A percentile compares a stretch with the other conserved stretches of the same genome.
These are phyloP conservation scores for Coniella vitis DNA, from an alignment of 2,329 filamentous ascomycete species.

Conservation along the genomic window DNA sequence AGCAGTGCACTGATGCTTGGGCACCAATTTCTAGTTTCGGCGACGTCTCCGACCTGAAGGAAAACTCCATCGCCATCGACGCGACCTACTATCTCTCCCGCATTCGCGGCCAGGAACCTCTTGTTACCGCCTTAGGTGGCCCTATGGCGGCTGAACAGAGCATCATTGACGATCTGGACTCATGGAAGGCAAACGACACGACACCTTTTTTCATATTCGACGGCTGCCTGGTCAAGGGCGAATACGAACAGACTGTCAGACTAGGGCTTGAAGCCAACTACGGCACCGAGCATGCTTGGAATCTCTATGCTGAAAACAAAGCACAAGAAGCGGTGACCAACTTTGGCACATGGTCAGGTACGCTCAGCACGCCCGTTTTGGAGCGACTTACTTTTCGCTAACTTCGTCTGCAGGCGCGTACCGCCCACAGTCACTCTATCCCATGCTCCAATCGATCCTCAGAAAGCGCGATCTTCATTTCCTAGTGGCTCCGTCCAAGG, in stretches of 20 bases:
- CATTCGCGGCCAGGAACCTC: conserved; percentile 78
- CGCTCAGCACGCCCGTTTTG: conserved; percentile 17
- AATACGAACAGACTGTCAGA: conserved; percentile 62
- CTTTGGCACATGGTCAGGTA: conserved; percentile 77
- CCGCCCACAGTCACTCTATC: conserved; percentile 64
- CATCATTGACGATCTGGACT: conserved; percentile 69
- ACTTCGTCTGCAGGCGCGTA: conserved; percentile 53
- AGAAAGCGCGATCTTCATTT: conserved; percentile 64
- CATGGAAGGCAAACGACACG: conserved; percentile 63
- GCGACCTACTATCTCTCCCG: conserved; percentile 82
- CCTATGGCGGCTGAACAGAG: conserved; percentile 71
- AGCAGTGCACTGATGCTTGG: neutral
- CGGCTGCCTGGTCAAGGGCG: conserved; percentile 72
- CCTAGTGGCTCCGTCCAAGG: conserved; percentile 79
- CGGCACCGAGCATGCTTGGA: conserved; percentile 76
- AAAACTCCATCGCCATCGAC: conserved; percentile 74
- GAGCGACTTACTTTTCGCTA: conserved; percentile 6
- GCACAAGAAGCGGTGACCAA: conserved; percentile 74
- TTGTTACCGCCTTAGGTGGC: conserved; percentile 84
- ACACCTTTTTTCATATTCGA: conserved; percentile 88
- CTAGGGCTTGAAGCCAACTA: conserved; percentile 58
- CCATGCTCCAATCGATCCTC: conserved; percentile 69
- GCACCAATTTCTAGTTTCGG: conserved; percentile 39
- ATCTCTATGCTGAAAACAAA: conserved; percentile 72
- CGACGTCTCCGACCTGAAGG: conserved; percentile 64